A percentile compares a stretch with the other conserved stretches of the same genome.
Evolutionary conservation across 129 eudicot species (phyloP).

Genomic region (Ambrosia artemisiifolia): DNA sequence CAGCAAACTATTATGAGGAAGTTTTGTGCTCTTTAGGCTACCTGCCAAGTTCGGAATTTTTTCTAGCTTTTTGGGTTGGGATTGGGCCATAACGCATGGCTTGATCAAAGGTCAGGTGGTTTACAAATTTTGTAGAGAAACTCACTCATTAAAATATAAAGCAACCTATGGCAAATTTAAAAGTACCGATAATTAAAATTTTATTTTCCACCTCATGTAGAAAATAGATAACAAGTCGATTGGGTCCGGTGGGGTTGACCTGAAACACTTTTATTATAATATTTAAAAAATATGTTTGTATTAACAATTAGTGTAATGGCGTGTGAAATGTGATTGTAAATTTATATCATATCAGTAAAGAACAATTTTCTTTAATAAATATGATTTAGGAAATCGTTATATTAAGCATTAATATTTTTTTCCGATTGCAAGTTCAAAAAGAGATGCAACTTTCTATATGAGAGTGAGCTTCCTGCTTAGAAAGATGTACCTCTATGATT

Average conservation of each 20-base stretch:
- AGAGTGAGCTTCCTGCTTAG: conserved; percentile 74
- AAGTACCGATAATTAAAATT: background rate
- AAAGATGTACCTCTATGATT: conserved; percentile 55
- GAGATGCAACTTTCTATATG: conserved; percentile 72
- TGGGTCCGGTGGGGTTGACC: background rate
- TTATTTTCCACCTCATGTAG: background rate
- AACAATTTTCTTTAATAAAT: background rate
- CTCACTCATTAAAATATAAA: background rate
- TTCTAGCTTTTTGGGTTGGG: background rate
- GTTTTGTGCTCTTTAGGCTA: too few relatives aligned
- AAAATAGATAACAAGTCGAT: background rate
- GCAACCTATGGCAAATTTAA: background rate
- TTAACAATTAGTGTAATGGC: background rate
- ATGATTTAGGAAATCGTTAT: background rate
- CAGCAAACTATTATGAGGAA: too few relatives aligned
- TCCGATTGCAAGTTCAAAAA: conserved; percentile 72
- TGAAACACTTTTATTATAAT: background rate
- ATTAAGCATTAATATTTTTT: background rate
- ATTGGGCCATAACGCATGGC: background rate
- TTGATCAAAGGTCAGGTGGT: background rate
- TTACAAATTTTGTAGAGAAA: background rate
- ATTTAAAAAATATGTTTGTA: background rate
- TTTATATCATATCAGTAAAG: background rate
- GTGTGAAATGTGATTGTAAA: too few relatives aligned
- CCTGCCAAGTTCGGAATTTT: background rate